Base-by-base conservation (phyloP, 2,329 filamentous ascomycete species). In the Colletotrichum sojae region DNA sequence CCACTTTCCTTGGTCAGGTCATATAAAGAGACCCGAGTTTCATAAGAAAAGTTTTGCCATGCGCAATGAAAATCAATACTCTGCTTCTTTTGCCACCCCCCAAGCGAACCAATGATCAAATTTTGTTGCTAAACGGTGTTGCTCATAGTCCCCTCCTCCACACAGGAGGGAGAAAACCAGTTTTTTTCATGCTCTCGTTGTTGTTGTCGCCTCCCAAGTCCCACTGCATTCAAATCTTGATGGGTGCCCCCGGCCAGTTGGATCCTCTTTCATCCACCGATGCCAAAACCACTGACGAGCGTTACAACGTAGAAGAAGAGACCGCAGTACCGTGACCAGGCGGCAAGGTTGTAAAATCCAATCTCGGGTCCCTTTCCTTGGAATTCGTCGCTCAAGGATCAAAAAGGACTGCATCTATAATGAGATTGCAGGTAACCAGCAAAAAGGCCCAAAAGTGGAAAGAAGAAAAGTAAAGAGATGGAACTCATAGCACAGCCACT, bases 21-120 rank as follows among this genome's bases (percentile, higher is more conserved):
- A 48, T 64, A 40, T 64, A 20, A 57, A 46, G 46, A 27, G 60
- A 57, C 54, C 27, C n/a, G 48, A 61, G 49, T 65, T 64, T 48
- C 61, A 51, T 55, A 25, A 9, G 25, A 54, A 40, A 61, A 53
- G 31, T 39, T 25, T 36, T 36, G 31, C 31, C 31, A 36, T 36
- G 31, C 31, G 31, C 31, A 36, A 8, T 10, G 31, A 36, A 10
- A 4, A 10, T 36, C 31, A 36, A 36, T 36, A 8, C 31, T 36
- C 31, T 9, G 31, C 10, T 9, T 10, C 31, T 36, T 36, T 36
- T 36, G 31, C 31, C 2, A 36, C 31, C 31, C 31, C 27, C 31
- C 31, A 10, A 10, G 31, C 31, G 31, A 36, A 36, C 10, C 9
- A 10, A 8, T 9, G 31, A 36, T 36, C 31, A 36, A 36, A 36